Percentiles rank a stretch among this genome's conserved stretches.
These are phyloP conservation scores for Starmera dryadoides DNA, from an alignment of 805 yeast species.

Conservation along the genomic window DNA sequence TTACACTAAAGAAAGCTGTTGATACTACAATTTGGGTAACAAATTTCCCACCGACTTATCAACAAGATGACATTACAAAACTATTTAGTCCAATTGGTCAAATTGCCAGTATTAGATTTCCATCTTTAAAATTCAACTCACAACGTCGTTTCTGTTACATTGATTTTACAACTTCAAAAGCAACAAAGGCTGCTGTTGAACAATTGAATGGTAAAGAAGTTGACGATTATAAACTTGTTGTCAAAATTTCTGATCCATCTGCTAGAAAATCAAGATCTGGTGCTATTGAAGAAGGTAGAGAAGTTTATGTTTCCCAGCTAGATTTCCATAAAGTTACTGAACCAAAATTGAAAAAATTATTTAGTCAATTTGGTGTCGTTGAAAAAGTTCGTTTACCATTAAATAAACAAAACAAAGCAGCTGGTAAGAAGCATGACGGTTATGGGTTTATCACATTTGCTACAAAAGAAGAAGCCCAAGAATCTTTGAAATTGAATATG, in stretches of 20 bases:
- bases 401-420: slow-evolving; percentile 15
- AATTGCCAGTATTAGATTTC: slow-evolving; percentile 50
- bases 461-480: slow-evolving; percentile 34
- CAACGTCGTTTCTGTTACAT: slow-evolving; percentile 69
- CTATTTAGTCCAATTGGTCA: slow-evolving; percentile 35
- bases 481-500: slow-evolving; percentile 37
- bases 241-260: slow-evolving; percentile 56
- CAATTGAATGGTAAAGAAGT: slow-evolving; percentile 31
- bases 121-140: slow-evolving; percentile 47
- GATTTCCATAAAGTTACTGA: slow-evolving; percentile 37
- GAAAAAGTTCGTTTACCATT: slow-evolving; percentile 46
- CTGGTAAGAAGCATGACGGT: slow-evolving; percentile 40
- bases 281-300: slow-evolving; percentile 46
- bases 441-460: slow-evolving; percentile 56
- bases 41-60: slow-evolving; percentile 57
- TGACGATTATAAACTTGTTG: slow-evolving; percentile 38
- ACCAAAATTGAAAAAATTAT: slow-evolving; percentile 29
- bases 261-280: slow-evolving; percentile 33
- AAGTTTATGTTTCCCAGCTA: slow-evolving; percentile 47
- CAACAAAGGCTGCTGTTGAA: slow-evolving; percentile 36
- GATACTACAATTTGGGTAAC: slow-evolving; percentile 63
- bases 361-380: slow-evolving; percentile 44
- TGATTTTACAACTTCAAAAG: slow-evolving; percentile 39
- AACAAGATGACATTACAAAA: slow-evolving; percentile 28
- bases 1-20: slow-evolving; percentile 37